phyloP scores from a whole-genome alignment of 345 rosid species.

The Psidium friedrichsthalianum region DNA sequence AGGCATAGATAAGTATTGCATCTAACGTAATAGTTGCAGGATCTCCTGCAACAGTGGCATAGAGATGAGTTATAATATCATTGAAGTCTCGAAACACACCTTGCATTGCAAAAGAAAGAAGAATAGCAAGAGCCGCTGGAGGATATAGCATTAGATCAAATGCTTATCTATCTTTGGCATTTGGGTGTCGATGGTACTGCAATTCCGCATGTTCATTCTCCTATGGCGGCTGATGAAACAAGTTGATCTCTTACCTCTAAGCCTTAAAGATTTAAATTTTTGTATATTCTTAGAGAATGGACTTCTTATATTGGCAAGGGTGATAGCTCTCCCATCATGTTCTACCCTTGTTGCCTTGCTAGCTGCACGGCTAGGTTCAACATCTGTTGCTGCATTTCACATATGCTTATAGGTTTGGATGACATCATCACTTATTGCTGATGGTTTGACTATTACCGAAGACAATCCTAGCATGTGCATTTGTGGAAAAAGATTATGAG shows the following conservation, averaged over 20 bases:
- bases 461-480: constrained; percentile 79
- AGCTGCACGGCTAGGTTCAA: constrained; percentile 72
- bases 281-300: constrained; percentile 69
- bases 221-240: constrained; percentile 37
- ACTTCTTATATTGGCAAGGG: constrained; percentile 43
- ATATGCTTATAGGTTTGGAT: constrained; percentile 87
- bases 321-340: constrained; percentile 73
- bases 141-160: too few relatives aligned
- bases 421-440: constrained; percentile 85
- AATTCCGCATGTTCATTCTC: constrained; percentile 19
- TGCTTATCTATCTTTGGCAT: too few relatives aligned
- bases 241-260: constrained; percentile 68
- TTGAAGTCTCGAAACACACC: not conserved
- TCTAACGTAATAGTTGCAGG: not conserved
- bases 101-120: not conserved
- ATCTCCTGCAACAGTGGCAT: not conserved
- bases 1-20: too few relatives aligned
- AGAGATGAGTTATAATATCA: not conserved
- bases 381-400: constrained; percentile 84
- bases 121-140: not conserved
- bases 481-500: constrained; percentile 61
- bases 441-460: constrained; percentile 88
- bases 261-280: constrained; percentile 45
- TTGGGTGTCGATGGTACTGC: too few relatives aligned
- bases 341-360: constrained; percentile 80